Evolutionary conservation across 495 filamentous ascomycete species (phyloP).

Genomic region (Lophiotrema nucula): DNA sequence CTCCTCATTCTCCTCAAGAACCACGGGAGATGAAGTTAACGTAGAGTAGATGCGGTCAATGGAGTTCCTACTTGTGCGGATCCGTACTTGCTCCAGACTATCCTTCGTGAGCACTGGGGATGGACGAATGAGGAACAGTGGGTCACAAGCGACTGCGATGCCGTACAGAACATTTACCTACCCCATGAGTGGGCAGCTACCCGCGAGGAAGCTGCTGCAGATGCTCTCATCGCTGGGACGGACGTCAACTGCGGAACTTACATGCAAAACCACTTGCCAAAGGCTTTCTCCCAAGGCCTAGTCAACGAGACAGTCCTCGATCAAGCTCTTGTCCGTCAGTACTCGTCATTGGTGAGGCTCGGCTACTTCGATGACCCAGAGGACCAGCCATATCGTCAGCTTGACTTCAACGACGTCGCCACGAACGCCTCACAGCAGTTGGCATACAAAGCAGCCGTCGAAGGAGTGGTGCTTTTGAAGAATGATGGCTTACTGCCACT

Average conservation of each 20-base stretch:
- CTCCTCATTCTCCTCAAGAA: not conserved
- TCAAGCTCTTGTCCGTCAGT: constrained; percentile 54
- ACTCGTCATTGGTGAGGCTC: constrained; percentile 53
- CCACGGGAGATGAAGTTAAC: not conserved
- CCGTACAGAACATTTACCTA: constrained; percentile 57
- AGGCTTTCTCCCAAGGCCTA: constrained; percentile 49
- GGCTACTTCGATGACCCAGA: constrained; percentile 60
- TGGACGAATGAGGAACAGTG: constrained; percentile 54
- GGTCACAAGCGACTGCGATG: constrained; percentile 59
- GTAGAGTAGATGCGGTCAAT: constrained; percentile 50
- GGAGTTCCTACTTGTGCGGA: constrained; percentile 58
- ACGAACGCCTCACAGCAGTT: constrained; percentile 53
- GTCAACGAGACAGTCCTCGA: constrained; percentile 53
- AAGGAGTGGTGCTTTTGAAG: constrained; percentile 61
- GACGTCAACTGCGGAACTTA: constrained; percentile 62
- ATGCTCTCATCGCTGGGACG: constrained; percentile 57
- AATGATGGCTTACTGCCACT: constrained; percentile 59
- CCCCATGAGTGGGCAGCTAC: constrained; percentile 54
- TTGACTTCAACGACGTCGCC: constrained; percentile 54
- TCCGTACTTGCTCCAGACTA: constrained; percentile 55
- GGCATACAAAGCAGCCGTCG: constrained; percentile 57
- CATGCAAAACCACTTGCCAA: constrained; percentile 52
- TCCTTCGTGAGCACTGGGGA: constrained; percentile 55
- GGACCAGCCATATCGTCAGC: constrained; percentile 48
- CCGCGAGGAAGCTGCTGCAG: constrained; percentile 51